Conservation (phyloP, 164 flowering plant genomes). For the Magnolia officinalis region DNA sequence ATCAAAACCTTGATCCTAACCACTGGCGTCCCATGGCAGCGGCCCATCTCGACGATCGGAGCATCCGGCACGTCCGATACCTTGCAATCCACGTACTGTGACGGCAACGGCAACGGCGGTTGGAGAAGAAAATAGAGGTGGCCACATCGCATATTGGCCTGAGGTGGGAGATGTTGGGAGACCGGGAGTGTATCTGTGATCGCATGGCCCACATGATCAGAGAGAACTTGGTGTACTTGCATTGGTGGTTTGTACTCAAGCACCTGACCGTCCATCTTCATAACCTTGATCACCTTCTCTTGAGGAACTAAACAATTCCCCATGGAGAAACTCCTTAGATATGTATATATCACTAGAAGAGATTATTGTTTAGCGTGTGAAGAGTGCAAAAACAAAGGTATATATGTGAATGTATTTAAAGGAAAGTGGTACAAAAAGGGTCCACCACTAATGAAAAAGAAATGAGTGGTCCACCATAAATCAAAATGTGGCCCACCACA, state of each 20-base stretch:
- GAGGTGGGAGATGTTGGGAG: slow-evolving; percentile 31
- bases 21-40: slow-evolving; percentile 16
- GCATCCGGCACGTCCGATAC: slow-evolving; percentile 20
- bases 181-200: slow-evolving; percentile 35
- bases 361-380: not conserved
- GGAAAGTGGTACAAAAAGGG: not conserved
- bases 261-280: slow-evolving; percentile 61
- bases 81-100: slow-evolving; percentile 16
- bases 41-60: slow-evolving; percentile 15
- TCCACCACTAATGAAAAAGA: not conserved
- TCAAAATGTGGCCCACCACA: no score
- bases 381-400: slow-evolving; percentile 9
- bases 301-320: slow-evolving; percentile 63
- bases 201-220: slow-evolving; percentile 42
- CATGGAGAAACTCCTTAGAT: slow-evolving; percentile 28
- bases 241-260: slow-evolving; percentile 50
- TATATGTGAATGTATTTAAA: slow-evolving; percentile 28
- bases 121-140: slow-evolving; percentile 56
- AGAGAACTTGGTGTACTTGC: slow-evolving; percentile 44
- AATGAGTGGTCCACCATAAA: no score
- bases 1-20: slow-evolving; percentile 64
- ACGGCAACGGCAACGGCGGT: slow-evolving; percentile 17
- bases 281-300: slow-evolving; percentile 38
- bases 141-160: slow-evolving; percentile 34
- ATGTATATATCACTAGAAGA: not conserved